A percentile compares a stretch with the other conserved stretches of the same genome.
Conservation (phyloP, 257 asterid genomes). For the Nemophila menziesii region DNA sequence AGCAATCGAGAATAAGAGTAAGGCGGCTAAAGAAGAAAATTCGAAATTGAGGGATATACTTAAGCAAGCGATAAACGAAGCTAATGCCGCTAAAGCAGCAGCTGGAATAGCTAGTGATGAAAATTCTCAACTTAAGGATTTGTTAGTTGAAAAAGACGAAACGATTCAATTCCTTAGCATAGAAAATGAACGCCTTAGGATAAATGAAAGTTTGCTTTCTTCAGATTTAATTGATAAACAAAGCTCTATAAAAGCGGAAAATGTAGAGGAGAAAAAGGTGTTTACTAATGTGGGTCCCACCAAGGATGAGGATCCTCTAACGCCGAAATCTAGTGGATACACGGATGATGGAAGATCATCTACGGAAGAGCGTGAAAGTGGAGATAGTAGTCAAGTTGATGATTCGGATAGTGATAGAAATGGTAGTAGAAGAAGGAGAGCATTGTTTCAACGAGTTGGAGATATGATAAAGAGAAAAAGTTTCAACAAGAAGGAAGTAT, state of each 20-base stretch:
- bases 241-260: constrained; percentile 10
- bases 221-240: constrained; percentile 19
- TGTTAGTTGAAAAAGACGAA: constrained; percentile 53
- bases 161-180: constrained; percentile 35
- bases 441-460: constrained; percentile 59
- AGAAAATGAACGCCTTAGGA: constrained; percentile 58
- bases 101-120: constrained; percentile 68
- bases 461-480: constrained; percentile 43
- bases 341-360: constrained; percentile 22
- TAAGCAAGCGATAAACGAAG: constrained; percentile 65
- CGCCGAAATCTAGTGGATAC: constrained; percentile 34
- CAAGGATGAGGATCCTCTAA: constrained; percentile 50
- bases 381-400: constrained; percentile 17
- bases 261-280: constrained; percentile 9
- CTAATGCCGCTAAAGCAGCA: constrained; percentile 70
- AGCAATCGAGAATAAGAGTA: constrained; percentile 33
- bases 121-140: constrained; percentile 52
- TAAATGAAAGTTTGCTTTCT: constrained; percentile 46
- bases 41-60: constrained; percentile 55
- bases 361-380: constrained; percentile 25
- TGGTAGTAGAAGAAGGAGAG: constrained; percentile 22
- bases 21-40: constrained; percentile 46
- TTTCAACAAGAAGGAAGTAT: constrained; percentile 28
- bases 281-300: constrained; percentile 54
- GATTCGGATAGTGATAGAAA: constrained; percentile 32